Evolutionary conservation across 164 flowering plant genomes (phyloP).

Genomic region (Stephania cephalantha): DNA sequence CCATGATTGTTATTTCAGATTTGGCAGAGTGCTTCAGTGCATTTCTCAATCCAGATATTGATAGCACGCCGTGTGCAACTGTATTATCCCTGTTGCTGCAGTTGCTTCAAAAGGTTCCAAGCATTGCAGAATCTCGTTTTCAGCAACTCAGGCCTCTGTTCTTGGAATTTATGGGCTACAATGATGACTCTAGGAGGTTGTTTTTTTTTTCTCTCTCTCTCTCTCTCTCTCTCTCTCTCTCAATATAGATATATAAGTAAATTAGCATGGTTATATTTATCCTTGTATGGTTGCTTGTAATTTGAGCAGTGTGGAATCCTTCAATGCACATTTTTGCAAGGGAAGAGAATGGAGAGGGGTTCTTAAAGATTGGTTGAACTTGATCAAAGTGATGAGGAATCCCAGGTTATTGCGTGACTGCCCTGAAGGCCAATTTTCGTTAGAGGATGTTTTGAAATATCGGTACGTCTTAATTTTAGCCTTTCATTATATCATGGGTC

Average conservation of each 20-base stretch:
- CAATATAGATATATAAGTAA: not conserved
- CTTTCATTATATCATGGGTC: not conserved
- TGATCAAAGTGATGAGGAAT: constrained; percentile 62
- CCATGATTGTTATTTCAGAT: constrained; percentile 33
- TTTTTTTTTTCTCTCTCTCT: not conserved
- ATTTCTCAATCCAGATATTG: constrained; percentile 34
- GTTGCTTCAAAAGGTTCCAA: constrained; percentile 56
- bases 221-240: not conserved
- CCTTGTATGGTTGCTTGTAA: not conserved
- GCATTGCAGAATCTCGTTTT: constrained; percentile 52
- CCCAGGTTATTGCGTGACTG: constrained; percentile 44
- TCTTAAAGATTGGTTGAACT: constrained; percentile 81
- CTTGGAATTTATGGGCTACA: constrained; percentile 72
- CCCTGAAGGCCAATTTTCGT: constrained; percentile 32
- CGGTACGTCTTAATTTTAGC: constrained; percentile 41
- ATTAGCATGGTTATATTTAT: not conserved
- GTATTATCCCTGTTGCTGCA: constrained; percentile 65
- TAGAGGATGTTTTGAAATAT: constrained; percentile 60
- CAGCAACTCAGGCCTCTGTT: constrained; percentile 59
- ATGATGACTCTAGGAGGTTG: constrained; percentile 43
- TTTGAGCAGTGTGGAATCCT: constrained; percentile 45
- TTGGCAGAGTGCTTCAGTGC: constrained; percentile 38
- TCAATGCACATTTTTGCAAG: constrained; percentile 35
- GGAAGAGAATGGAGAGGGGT: constrained; percentile 75
- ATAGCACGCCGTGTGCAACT: constrained; percentile 49